These are phyloP conservation scores for Wickerhamiella azymoides DNA, from an alignment of 805 yeast species.

Conservation along the genomic window DNA sequence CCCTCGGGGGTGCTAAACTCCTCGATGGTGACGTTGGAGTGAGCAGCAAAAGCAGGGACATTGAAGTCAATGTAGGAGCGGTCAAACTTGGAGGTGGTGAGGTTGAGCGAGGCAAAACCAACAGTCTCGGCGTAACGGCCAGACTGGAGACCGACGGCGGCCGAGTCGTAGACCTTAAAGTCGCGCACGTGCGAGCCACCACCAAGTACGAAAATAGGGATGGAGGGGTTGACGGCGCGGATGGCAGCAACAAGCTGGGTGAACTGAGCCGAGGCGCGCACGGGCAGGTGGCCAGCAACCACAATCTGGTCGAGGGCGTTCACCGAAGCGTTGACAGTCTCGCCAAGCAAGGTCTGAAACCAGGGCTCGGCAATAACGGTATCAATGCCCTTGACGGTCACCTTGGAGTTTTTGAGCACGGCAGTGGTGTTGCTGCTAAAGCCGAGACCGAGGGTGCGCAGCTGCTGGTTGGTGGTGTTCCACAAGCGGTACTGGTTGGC, in stretches of 20 bases:
- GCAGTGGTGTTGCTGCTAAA: slow-evolving; percentile 63
- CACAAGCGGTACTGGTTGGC: slow-evolving; percentile 58
- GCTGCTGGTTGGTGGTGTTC: slow-evolving; percentile 39
- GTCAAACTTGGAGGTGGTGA: slow-evolving; percentile 22
- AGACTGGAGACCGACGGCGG: slow-evolving; percentile 66
- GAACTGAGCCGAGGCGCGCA: slow-evolving; percentile 43
- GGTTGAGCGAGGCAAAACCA: slow-evolving; percentile 58
- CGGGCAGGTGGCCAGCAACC: slow-evolving; percentile 68
- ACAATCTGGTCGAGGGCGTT: slow-evolving; percentile 48
- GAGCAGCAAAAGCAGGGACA: slow-evolving; percentile 51
- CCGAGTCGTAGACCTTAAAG: slow-evolving; percentile 49
- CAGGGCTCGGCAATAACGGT: slow-evolving; percentile 43
- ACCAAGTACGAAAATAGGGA: slow-evolving; percentile 70
- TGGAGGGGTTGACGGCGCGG: slow-evolving; percentile 43
- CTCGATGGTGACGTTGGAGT: slow-evolving; percentile 22
- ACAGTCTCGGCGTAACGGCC: slow-evolving; percentile 85
- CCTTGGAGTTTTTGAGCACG: slow-evolving; percentile 54
- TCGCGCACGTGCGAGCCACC: slow-evolving; percentile 91
- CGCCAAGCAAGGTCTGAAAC: slow-evolving; percentile 35
- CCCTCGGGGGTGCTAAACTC: slow-evolving; percentile 45
- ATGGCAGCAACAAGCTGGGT: slow-evolving; percentile 33
- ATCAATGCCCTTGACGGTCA: slow-evolving; percentile 50
- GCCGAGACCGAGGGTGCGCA: slow-evolving; percentile 51
- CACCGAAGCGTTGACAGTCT: slow-evolving; percentile 19
- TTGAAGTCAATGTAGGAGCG: slow-evolving; percentile 75